Conservation (phyloP, 805 yeast species). For the Starmerella tilneyi region DNA sequence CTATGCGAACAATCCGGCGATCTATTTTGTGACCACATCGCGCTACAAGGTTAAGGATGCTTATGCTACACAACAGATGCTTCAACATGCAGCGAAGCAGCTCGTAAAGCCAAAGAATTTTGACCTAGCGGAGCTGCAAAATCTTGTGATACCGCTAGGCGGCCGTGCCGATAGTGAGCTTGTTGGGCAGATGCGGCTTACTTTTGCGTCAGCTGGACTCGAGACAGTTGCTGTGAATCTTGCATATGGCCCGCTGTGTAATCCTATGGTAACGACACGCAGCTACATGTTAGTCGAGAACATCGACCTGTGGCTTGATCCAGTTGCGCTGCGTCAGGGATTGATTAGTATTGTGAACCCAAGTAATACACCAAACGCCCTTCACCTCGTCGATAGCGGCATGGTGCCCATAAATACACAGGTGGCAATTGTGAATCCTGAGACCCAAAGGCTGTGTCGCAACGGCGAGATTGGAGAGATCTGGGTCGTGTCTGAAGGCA, state of each 20-base stretch:
- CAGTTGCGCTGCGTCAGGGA: conserved; percentile 83
- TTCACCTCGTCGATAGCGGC: conserved; percentile 86
- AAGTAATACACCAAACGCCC: conserved; percentile 52
- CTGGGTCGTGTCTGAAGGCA: conserved; percentile 90
- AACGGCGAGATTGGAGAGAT: conserved; percentile 94
- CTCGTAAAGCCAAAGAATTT: conserved; percentile 49
- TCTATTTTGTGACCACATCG: conserved; percentile 59
- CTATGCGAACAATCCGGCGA: conserved; percentile 61
- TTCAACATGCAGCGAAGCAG: conserved; percentile 57
- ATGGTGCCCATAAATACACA: conserved; percentile 93
- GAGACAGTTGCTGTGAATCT: conserved; percentile 61
- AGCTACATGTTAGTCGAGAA: conserved; percentile 86
- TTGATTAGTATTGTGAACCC: conserved; percentile 70
- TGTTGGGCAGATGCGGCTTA: conserved; percentile 44
- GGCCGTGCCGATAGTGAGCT: conserved; percentile 56
- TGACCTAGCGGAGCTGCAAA: conserved; percentile 54
- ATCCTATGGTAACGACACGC: conserved; percentile 74
- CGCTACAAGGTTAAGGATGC: conserved; percentile 76
- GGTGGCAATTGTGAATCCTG: conserved; percentile 90
- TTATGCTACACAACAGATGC: conserved; percentile 73
- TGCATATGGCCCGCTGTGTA: conserved; percentile 66
- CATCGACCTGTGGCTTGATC: conserved; percentile 75
- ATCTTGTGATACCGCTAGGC: conserved; percentile 70
- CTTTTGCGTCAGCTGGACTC: conserved; percentile 54
- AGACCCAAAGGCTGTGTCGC: conserved; percentile 64